phyloP scores from a whole-genome alignment of 257 asterid species.

The Coffea eugenioides region DNA sequence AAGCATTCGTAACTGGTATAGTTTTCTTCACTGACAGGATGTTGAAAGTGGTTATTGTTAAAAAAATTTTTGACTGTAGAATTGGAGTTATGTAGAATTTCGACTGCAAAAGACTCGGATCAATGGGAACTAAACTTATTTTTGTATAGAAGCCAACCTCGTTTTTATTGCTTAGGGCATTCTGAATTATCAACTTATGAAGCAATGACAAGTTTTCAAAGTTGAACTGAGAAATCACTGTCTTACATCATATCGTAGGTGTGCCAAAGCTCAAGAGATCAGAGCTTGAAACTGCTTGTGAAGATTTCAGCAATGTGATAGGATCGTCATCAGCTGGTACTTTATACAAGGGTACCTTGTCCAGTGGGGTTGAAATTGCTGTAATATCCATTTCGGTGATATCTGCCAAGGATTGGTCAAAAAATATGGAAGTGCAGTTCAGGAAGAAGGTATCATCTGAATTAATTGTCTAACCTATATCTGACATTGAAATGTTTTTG shows the following conservation, averaged over 20 bases:
- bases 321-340: conserved; percentile 63
- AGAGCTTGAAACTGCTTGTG: conserved; percentile 86
- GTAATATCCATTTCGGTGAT: conserved; percentile 57
- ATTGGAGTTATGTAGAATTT: background rate
- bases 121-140: background rate
- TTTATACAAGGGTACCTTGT: conserved; percentile 77
- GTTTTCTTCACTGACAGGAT: background rate
- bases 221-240: background rate
- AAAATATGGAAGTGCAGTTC: conserved; percentile 57
- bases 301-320: conserved; percentile 86
- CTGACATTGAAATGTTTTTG: background rate
- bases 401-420: conserved; percentile 77
- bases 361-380: conserved; percentile 91
- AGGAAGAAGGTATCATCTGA: conserved; percentile 60
- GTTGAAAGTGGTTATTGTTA: background rate
- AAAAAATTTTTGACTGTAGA: background rate
- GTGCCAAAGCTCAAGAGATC: conserved; percentile 81
- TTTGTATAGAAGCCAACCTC: background rate
- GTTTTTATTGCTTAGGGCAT: background rate
- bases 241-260: conserved; percentile 37
- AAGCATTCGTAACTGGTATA: conserved; percentile 78
- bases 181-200: background rate
- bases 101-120: background rate
- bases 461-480: background rate
- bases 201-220: background rate